These are phyloP conservation scores for Wickerhamiella pararugosa DNA, from an alignment of 1,139 yeast species.

Conservation along the genomic window DNA sequence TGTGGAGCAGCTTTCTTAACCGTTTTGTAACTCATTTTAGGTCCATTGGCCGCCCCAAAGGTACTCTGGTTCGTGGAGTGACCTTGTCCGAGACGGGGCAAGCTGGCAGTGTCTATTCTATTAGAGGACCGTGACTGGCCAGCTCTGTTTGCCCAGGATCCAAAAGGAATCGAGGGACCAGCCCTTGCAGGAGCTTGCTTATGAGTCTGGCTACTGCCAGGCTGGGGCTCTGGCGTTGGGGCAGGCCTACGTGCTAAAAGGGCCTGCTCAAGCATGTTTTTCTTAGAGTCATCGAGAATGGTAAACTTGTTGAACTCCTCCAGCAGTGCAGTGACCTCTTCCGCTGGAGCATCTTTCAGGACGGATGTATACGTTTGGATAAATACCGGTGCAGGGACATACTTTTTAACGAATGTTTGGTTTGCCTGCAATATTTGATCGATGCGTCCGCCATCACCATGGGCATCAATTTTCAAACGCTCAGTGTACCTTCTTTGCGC, in stretches of 20 bases:
- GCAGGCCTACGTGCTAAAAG: slow-evolving; percentile 3
- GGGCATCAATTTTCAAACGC: slow-evolving; percentile 14
- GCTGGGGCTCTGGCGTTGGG: not conserved
- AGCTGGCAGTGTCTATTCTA: slow-evolving; percentile 4
- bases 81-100: slow-evolving; percentile 11
- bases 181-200: not conserved
- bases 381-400: slow-evolving; percentile 14
- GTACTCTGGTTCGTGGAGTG: slow-evolving; percentile 14
- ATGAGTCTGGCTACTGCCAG: not conserved
- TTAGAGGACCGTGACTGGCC: slow-evolving; percentile 1
- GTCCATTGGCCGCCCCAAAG: too few relatives aligned
- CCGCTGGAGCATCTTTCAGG: not conserved
- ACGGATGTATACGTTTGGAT: slow-evolving; percentile 12
- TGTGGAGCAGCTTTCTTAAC: too few relatives aligned
- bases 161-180: not conserved
- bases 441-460: slow-evolving; percentile 12
- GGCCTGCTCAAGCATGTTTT: slow-evolving; percentile 1
- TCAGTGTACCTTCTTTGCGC: slow-evolving; percentile 11
- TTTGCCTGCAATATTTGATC: slow-evolving; percentile 13
- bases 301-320: slow-evolving; percentile 11
- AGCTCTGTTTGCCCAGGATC: not conserved
- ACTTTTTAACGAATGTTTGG: slow-evolving; percentile 11
- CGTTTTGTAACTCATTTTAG: too few relatives aligned
- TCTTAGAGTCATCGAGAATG: not conserved
- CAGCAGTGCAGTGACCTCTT: slow-evolving; percentile 15